Percentiles rank a stretch among this genome's conserved stretches.
These are phyloP conservation scores for Cucurbita moschata DNA, from an alignment of 306 rosid species.

Conservation along the genomic window DNA sequence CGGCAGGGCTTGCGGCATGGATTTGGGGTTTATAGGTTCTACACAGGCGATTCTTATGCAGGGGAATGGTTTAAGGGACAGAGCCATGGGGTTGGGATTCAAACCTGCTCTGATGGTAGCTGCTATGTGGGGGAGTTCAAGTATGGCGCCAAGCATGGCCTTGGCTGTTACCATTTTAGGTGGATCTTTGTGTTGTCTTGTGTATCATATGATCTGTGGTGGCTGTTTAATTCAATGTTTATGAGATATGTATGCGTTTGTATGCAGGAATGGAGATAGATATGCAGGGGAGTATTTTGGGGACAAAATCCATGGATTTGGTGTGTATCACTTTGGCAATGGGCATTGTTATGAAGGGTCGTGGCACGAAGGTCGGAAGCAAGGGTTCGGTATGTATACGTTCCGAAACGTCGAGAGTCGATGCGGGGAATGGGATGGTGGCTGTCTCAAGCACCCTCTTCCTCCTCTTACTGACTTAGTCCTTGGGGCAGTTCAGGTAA, in stretches of 20 bases:
- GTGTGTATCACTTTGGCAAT: conserved; percentile 83
- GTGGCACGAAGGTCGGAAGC: conserved; percentile 94
- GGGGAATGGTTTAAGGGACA: conserved; percentile 96
- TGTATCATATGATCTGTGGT: not conserved
- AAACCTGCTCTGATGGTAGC: conserved; percentile 89
- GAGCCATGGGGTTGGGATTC: conserved; percentile 88
- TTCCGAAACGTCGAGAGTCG: conserved; percentile 54
- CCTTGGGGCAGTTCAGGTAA: conserved; percentile 70
- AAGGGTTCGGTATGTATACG: conserved; percentile 64
- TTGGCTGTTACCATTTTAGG: conserved; percentile 95
- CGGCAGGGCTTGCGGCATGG: conserved; percentile 81
- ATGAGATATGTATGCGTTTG: not conserved
- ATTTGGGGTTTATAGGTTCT: conserved; percentile 69
- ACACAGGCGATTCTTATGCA: conserved; percentile 74
- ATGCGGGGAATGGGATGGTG: conserved; percentile 93
- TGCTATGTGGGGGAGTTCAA: conserved; percentile 73
- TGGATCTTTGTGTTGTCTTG: conserved; percentile 4
- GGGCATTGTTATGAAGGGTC: conserved; percentile 95
- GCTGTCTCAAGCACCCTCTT: conserved; percentile 61
- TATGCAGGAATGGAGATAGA: conserved; percentile 76
- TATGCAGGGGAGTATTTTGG: conserved; percentile 98
- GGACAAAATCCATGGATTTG: conserved; percentile 95
- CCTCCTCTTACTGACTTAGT: conserved; percentile 36
- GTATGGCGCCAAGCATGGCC: conserved; percentile 81
- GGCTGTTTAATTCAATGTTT: not conserved